These are phyloP conservation scores for Blastocystis hominis DNA, from an alignment of 352 stramenopile species.

Conservation along the genomic window DNA sequence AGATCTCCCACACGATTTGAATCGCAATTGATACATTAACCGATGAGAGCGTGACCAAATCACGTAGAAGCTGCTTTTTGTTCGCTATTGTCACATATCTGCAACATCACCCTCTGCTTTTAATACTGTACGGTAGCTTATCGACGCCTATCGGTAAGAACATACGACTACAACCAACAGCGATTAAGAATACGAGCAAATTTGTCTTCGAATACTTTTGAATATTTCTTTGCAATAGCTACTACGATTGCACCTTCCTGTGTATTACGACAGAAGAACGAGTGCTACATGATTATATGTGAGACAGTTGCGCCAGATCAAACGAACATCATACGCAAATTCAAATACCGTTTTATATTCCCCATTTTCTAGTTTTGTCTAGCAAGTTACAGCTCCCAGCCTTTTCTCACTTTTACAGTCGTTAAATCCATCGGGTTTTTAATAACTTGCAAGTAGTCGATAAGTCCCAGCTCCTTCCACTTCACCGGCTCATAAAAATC, in stretches of 20 bases:
- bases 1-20: conserved; percentile 54
- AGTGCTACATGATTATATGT: conserved; percentile 16
- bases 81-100: neutral
- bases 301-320: conserved; percentile 50
- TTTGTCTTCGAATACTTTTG: conserved; percentile 16
- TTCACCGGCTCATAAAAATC: conserved; percentile 50
- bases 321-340: conserved; percentile 53
- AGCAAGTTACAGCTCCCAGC: neutral
- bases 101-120: neutral
- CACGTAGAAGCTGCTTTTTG: neutral
- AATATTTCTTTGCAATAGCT: conserved; percentile 28
- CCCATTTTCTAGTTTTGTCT: neutral
- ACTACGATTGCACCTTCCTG: conserved; percentile 1
- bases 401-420: neutral
- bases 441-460: conserved; percentile 15
- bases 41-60: neutral
- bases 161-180: neutral
- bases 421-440: conserved; percentile 55
- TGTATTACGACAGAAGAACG: neutral
- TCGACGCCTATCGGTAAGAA: conserved; percentile 20
- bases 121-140: neutral
- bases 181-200: conserved; percentile 2
- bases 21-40: neutral
- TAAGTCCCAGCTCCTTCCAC: conserved; percentile 34
- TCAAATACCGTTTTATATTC: conserved; percentile 33